A percentile compares a stretch with the other conserved stretches of the same genome.
phyloP scores from a whole-genome alignment of 2,329 filamentous ascomycete species.

The Intubia oerlemansii region DNA sequence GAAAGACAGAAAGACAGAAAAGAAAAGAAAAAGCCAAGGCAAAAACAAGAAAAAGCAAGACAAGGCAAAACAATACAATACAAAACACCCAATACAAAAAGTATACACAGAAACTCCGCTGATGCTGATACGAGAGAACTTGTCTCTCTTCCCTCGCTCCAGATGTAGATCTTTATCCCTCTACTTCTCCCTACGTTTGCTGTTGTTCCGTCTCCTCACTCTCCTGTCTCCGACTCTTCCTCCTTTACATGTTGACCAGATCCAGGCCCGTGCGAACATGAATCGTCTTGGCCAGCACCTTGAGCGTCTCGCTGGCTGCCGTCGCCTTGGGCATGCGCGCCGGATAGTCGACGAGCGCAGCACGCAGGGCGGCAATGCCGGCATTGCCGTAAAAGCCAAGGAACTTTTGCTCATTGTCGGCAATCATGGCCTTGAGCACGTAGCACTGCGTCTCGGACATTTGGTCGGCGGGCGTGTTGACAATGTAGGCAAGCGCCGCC shows the following conservation, averaged over 20 bases:
- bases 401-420: slow-evolving; percentile 54
- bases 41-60: neutral
- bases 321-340: slow-evolving; percentile 24
- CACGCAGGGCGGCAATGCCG: slow-evolving; percentile 46
- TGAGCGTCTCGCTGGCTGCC: slow-evolving; percentile 27
- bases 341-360: slow-evolving; percentile 57
- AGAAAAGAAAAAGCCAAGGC: too few species aligned
- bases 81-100: neutral
- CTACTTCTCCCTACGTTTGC: too few species aligned
- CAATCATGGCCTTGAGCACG: slow-evolving; percentile 49
- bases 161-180: neutral
- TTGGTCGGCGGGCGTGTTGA: slow-evolving; percentile 48
- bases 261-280: slow-evolving; percentile 26
- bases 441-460: slow-evolving; percentile 54
- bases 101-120: neutral
- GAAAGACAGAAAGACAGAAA: too few species aligned
- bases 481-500: slow-evolving; percentile 51
- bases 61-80: neutral
- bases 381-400: slow-evolving; percentile 62
- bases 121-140: too few species aligned
- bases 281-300: slow-evolving; percentile 30
- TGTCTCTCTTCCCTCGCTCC: too few species aligned
- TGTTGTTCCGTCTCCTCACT: too few species aligned
- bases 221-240: neutral
- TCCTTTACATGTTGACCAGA: slow-evolving; percentile 12